A percentile compares a stretch with the other conserved stretches of the same genome.
Conservation (phyloP, 2,329 filamentous ascomycete genomes). For the Truncatella angustata region DNA sequence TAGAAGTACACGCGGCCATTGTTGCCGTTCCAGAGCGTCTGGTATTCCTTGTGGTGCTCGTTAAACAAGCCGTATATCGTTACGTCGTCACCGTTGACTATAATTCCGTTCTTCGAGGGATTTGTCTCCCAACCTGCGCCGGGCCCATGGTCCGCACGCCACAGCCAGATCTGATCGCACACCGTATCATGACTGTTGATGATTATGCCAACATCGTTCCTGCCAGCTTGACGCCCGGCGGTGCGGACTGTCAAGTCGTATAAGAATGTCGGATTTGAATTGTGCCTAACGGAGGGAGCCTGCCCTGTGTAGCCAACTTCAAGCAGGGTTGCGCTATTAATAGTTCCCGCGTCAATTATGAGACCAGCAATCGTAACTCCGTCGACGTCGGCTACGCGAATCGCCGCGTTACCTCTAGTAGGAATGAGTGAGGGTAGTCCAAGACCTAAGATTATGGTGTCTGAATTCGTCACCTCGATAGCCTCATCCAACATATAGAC, state of each 20-base stretch:
- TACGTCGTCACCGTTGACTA: slow-evolving; percentile 29
- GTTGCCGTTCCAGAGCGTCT: slow-evolving; percentile 32
- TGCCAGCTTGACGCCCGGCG: slow-evolving; percentile 20
- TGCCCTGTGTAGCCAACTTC: slow-evolving; percentile 25
- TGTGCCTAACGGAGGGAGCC: slow-evolving; percentile 17
- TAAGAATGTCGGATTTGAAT: slow-evolving; percentile 28
- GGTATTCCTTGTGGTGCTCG: slow-evolving; percentile 31
- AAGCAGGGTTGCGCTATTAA: slow-evolving; percentile 23
- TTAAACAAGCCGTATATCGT: slow-evolving; percentile 32
- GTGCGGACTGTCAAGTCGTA: slow-evolving; percentile 32
- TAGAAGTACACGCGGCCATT: slow-evolving; percentile 31
- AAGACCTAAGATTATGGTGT: slow-evolving; percentile 29
- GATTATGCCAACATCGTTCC: slow-evolving; percentile 26
- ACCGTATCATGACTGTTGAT: slow-evolving; percentile 30
- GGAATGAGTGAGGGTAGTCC: slow-evolving; percentile 30
- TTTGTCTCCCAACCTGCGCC: slow-evolving; percentile 28
- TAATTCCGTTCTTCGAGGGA: slow-evolving; percentile 28
- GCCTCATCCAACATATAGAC: slow-evolving; percentile 27
- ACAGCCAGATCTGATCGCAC: slow-evolving; percentile 31
- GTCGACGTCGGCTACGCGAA: slow-evolving; percentile 27
- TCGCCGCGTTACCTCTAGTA: slow-evolving; percentile 19
- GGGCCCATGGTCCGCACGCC: slow-evolving; percentile 31
- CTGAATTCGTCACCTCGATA: slow-evolving; percentile 20
- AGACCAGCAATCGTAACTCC: slow-evolving; percentile 30
- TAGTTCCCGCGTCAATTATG: slow-evolving; percentile 28